Evolutionary conservation across 164 flowering plant species (phyloP), one percentile per base, ranked within the genome.

Genomic region (Santalum album): DNA sequence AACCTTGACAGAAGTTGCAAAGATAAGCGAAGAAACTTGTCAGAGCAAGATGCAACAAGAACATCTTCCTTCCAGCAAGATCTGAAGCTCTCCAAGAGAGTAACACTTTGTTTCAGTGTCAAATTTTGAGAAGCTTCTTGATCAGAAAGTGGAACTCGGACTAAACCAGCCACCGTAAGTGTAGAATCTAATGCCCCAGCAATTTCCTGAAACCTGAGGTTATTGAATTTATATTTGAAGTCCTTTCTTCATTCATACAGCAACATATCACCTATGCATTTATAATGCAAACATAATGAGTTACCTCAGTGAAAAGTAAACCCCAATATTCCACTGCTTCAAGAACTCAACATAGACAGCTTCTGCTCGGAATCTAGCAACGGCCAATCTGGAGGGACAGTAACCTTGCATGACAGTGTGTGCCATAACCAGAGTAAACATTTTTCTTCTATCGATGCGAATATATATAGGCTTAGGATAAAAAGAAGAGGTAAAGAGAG

Each of bases 301-400:
- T 39, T 77, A 94, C 99, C 97, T 87, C 66, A 94, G 59, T 27
- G 95, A 81, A 72, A 86, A 94, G 69, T 94, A 94, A 46, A 84
- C 97, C 34, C 95, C 95, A 65, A 88, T 52, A 62, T 94, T 94
- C 99, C 99, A 94, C 49, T 79, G 96, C 72, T 83, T 94, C 82
- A 94, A 70, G 73, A 94, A 94, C 23, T 94, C 97, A 58, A 49
- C 19, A 69, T 82, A 87, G 18, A 81, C 82, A 61, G 84, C 71
- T 71, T 78, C 88, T 6, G 79, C 68, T 63, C 97, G 86, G 63
- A 90, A 87, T 61, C 81, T 87, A 25, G 76, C 56, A 56, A 90
- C 87, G 44, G 96, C 86, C 68, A 85, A 72, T 75, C 84, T 77
- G 65, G 96, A 83, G 58, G 92, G 79, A 71, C 90, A 90, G 77